Base-by-base conservation (phyloP, 73 alveolate species). In the Symbiodinium natans region DNA sequence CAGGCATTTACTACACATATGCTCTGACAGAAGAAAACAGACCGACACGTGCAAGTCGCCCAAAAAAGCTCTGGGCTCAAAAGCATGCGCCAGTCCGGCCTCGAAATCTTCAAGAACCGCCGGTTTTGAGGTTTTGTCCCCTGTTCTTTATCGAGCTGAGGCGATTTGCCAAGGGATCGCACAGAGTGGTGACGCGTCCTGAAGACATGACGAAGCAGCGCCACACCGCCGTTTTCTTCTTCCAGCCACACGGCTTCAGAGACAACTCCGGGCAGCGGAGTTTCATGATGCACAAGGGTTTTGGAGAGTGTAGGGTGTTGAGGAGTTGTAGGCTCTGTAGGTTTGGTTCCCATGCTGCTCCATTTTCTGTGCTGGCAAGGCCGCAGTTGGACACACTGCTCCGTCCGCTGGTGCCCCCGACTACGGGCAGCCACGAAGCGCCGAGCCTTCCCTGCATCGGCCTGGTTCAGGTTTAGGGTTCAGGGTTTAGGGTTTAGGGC, bases 131-230 rank as follows among this genome's bases (percentile, higher is more conserved):
- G n/a, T n/a, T n/a, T n/a, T n/a, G n/a, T n/a, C n/a, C n/a, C n/a
- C n/a, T n/a, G n/a, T n/a, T n/a, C n/a, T n/a, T n/a, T n/a, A n/a
- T n/a, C n/a, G n/a, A n/a, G n/a, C n/a, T n/a, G n/a, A n/a, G 97
- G 97, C 43, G 77, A n/a, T 90, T 90, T 29, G 97, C 97, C 48
- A 90, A 90, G 71, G 97, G 97, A 5, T 43, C 77, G 52, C 97
- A 90, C 27, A 74, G 97, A 11, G 97, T 90, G 39, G 52, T 90
- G 54, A 90, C 97, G 41, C 39, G 59, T 23, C 83, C 56, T 2
- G 97, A 19, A 41, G 97, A 90, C 48, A 31, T 90, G 97, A 56
- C 68, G 56, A 90, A 73, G 41, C 97, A 84, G 80, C 74, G 97
- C 23, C 39, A 71, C 46, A 13, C 80, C 7, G 97, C 97, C 54